These are phyloP conservation scores for Blastobotrys apis DNA, from an alignment of 1,139 yeast species.

Conservation along the genomic window DNA sequence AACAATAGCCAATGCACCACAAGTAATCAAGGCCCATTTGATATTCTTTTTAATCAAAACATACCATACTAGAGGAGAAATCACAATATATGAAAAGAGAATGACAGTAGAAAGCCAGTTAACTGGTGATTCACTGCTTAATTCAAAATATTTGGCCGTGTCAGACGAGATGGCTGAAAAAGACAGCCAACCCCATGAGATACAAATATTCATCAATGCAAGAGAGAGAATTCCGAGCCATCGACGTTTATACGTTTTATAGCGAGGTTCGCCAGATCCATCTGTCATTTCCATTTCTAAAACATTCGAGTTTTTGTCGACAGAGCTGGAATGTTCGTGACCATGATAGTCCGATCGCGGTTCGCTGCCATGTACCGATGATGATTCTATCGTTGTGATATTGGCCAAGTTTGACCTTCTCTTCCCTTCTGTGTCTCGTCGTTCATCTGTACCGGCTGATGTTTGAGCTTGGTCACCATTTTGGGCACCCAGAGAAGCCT, in stretches of 20 bases:
- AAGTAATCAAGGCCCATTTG: slow-evolving; percentile 26
- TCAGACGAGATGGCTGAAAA: slow-evolving; percentile 34
- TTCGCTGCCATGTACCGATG: background rate
- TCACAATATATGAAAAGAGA: slow-evolving; percentile 32
- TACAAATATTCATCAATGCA: slow-evolving; percentile 32
- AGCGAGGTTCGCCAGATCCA: slow-evolving; percentile 13
- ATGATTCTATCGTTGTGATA: background rate
- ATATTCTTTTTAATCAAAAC: slow-evolving; percentile 24
- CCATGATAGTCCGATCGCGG: background rate
- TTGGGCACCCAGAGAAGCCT: background rate
- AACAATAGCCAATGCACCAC: slow-evolving; percentile 28
- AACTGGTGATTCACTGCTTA: slow-evolving; percentile 31
- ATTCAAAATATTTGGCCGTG: slow-evolving; percentile 26
- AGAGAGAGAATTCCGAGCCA: slow-evolving; percentile 35
- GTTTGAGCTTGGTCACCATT: background rate
- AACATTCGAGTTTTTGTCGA: slow-evolving; percentile 6
- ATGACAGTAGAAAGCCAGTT: slow-evolving; percentile 38
- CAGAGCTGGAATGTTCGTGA: slow-evolving; percentile 7
- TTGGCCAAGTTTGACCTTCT: background rate
- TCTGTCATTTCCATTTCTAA: slow-evolving; percentile 8
- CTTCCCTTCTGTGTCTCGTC: no score
- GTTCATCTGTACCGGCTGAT: no score
- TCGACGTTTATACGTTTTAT: slow-evolving; percentile 32
- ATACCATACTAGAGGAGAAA: slow-evolving; percentile 31
- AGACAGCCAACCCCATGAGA: slow-evolving; percentile 38